Conservation (phyloP, 2,329 filamentous ascomycete species). For the Pseudogymnoascus sp. region DNA sequence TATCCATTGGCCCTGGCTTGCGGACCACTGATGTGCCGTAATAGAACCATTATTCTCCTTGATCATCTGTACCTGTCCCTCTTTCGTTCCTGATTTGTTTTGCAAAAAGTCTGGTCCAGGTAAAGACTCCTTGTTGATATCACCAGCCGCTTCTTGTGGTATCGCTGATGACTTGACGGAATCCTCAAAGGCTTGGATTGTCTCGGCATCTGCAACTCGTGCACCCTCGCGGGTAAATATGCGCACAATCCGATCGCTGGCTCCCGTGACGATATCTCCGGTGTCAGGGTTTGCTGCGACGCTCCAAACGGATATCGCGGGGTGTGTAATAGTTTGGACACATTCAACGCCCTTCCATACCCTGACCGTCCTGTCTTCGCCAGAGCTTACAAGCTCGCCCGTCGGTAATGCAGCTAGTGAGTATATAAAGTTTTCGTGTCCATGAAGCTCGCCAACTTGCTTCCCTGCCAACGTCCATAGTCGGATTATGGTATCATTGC, state of each 20-base stretch:
- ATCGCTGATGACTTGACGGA: slow-evolving; percentile 78
- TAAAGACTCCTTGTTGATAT: slow-evolving; percentile 85
- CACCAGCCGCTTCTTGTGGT: slow-evolving; percentile 74
- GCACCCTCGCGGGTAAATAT: slow-evolving; percentile 71
- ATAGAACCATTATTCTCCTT: slow-evolving; percentile 72
- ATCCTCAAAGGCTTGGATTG: slow-evolving; percentile 69
- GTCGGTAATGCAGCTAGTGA: slow-evolving; percentile 68
- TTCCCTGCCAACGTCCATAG: slow-evolving; percentile 78
- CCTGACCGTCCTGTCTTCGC: slow-evolving; percentile 87
- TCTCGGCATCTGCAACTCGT: slow-evolving; percentile 61
- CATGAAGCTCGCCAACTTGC: slow-evolving; percentile 68
- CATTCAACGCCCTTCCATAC: slow-evolving; percentile 81
- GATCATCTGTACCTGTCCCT: slow-evolving; percentile 93
- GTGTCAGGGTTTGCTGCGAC: slow-evolving; percentile 76
- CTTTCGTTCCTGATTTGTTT: slow-evolving; percentile 80
- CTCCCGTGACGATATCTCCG: slow-evolving; percentile 88
- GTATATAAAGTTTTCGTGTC: slow-evolving; percentile 95
- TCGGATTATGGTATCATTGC: slow-evolving; percentile 84
- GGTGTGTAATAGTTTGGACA: slow-evolving; percentile 92
- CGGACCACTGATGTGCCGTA: slow-evolving; percentile 83
- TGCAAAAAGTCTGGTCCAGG: slow-evolving; percentile 82
- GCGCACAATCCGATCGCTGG: slow-evolving; percentile 79
- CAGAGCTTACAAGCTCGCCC: slow-evolving; percentile 82
- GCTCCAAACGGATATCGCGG: slow-evolving; percentile 92
- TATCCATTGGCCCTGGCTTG: slow-evolving; percentile 62